A percentile compares a stretch with the other conserved stretches of the same genome.
Evolutionary conservation across 2,329 filamentous ascomycete genomes (phyloP).

Genomic region (Cladosporium phlei): DNA sequence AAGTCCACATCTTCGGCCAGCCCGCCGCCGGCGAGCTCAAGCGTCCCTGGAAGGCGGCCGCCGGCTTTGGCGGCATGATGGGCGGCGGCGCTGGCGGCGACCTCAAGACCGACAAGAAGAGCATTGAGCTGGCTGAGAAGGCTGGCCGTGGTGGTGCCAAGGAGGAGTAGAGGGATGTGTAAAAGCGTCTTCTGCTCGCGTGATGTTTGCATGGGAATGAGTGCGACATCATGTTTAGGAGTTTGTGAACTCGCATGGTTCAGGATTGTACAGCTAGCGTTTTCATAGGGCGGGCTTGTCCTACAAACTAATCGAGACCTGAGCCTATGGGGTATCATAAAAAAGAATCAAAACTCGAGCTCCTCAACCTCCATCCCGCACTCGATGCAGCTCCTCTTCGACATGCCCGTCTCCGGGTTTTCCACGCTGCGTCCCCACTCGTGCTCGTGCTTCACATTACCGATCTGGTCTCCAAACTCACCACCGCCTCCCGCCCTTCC

Average conservation of each 20-base stretch:
- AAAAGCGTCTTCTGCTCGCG: not conserved
- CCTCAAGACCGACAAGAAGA: slow-evolving; percentile 75
- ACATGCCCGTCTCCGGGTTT: slow-evolving; percentile 64
- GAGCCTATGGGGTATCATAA: slow-evolving; percentile 17
- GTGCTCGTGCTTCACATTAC: slow-evolving; percentile 73
- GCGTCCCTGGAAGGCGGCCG: slow-evolving; percentile 85
- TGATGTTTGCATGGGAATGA: not conserved
- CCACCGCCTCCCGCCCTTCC: slow-evolving; percentile 53
- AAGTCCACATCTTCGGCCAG: slow-evolving; percentile 88
- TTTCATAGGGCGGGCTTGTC: not conserved
- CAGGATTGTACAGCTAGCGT: not conserved
- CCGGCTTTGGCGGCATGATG: slow-evolving; percentile 76
- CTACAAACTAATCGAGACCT: not conserved
- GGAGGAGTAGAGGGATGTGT: slow-evolving; percentile 41
- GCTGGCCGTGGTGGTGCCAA: slow-evolving; percentile 48
- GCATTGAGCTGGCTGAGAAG: slow-evolving; percentile 49
- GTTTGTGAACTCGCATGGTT: not conserved
- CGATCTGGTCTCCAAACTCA: slow-evolving; percentile 71
- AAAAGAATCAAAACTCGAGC: slow-evolving; percentile 50
- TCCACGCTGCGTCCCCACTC: slow-evolving; percentile 66
- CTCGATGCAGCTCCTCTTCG: slow-evolving; percentile 67
- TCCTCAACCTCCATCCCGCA: slow-evolving; percentile 67
- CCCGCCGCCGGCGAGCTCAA: slow-evolving; percentile 86
- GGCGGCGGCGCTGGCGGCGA: slow-evolving; percentile 54
- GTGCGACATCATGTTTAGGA: not conserved